Percentiles rank a stretch among this genome's conserved stretches.
Conservation (phyloP, 2,329 filamentous ascomycete species). For the Talaromyces piceae region DNA sequence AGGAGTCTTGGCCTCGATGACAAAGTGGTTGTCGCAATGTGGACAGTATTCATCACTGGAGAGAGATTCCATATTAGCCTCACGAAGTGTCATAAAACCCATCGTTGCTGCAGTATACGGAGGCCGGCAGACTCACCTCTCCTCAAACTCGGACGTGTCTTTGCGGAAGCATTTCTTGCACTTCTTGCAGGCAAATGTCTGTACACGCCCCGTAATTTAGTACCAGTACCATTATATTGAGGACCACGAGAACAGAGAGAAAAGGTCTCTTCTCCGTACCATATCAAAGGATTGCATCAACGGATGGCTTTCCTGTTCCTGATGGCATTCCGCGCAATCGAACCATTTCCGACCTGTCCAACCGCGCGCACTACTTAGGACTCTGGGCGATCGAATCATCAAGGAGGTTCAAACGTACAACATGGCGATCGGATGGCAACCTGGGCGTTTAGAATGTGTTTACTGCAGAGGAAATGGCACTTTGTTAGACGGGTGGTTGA, state of each 20-base stretch:
- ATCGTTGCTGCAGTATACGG: neutral
- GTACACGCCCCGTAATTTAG: neutral
- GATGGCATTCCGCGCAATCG: constrained; percentile 93
- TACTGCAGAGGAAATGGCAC: constrained; percentile 50
- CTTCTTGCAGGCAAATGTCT: constrained; percentile 91
- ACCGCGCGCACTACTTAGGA: neutral
- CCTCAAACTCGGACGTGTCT: constrained; percentile 84
- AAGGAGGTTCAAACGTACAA: constrained; percentile 52
- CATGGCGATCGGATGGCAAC: constrained; percentile 92
- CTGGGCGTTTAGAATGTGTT: constrained; percentile 97
- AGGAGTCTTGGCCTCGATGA: constrained; percentile 79
- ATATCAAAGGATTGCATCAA: constrained; percentile 77
- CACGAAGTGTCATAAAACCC: neutral
- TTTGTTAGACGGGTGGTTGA: neutral
- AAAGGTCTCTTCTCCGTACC: constrained; percentile 34
- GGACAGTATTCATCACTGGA: constrained; percentile 91
- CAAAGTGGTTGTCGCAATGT: constrained; percentile 97
- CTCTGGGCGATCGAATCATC: neutral
- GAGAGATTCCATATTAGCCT: neutral
- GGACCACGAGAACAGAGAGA: too few species aligned
- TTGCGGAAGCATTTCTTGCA: constrained; percentile 98
- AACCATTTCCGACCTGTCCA: constrained; percentile 85
- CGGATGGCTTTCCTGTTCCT: constrained; percentile 68
- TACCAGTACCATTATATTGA: neutral
- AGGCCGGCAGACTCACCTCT: constrained; percentile 46